These are phyloP conservation scores for Tolypocladium amazonense DNA, from an alignment of 2,329 filamentous ascomycete species.

Conservation along the genomic window DNA sequence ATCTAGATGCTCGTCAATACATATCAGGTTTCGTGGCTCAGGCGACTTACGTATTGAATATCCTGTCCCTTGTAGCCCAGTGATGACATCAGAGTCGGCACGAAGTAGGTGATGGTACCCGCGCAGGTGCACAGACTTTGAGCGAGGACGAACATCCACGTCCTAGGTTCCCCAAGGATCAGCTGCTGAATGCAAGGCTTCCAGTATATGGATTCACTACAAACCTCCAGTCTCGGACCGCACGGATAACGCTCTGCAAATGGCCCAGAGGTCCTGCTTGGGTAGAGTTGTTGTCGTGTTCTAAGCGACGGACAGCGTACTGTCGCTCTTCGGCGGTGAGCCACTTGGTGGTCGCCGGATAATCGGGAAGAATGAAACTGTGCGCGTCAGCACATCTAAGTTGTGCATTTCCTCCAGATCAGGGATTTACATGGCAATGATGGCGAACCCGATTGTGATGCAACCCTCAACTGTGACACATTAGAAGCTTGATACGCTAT, in stretches of 20 bases:
- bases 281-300: constrained; percentile 1
- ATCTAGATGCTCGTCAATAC: background rate
- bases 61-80: constrained; percentile 2
- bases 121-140: constrained; percentile 3
- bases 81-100: constrained; percentile 1
- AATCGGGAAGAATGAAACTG: constrained; percentile 11
- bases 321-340: constrained; percentile 9
- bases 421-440: too few relatives aligned
- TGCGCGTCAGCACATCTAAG: background rate
- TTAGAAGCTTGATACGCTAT: too few relatives aligned
- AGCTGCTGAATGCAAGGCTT: too few relatives aligned
- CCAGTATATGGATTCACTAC: background rate
- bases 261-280: background rate
- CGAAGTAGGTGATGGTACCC: constrained; percentile 4
- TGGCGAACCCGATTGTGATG: too few relatives aligned
- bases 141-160: constrained; percentile 2
- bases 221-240: constrained; percentile 1
- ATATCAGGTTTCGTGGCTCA: too few relatives aligned
- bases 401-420: too few relatives aligned
- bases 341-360: constrained; percentile 11
- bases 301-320: constrained; percentile 6
- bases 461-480: too few relatives aligned
- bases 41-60: constrained; percentile 1
- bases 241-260: constrained; percentile 1
- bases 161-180: background rate